These are phyloP conservation scores for Mucor racemosus DNA, from an alignment of 371 early-diverging fungal species.

Conservation along the genomic window DNA sequence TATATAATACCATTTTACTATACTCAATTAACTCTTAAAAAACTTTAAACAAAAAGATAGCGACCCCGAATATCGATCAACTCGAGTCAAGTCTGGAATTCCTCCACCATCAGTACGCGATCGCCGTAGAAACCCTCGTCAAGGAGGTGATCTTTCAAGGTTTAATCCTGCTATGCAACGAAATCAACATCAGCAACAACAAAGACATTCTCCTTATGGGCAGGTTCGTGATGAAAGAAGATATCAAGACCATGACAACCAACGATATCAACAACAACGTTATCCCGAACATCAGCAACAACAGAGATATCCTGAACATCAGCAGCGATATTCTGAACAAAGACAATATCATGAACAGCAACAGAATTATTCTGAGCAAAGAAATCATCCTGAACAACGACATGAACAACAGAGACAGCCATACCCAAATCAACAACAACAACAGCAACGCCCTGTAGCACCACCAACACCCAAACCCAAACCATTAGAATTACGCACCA, in stretches of 20 bases:
- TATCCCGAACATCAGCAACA: not conserved
- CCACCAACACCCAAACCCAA: conserved; percentile 18
- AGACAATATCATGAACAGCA: not conserved
- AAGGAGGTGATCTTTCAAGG: conserved; percentile 22
- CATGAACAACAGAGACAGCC: conserved; percentile 32
- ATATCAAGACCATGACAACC: conserved; percentile 6
- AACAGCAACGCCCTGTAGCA: conserved; percentile 19
- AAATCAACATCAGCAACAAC: conserved; percentile 27
- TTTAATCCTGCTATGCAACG: conserved; percentile 35
- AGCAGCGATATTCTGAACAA: conserved; percentile 15
- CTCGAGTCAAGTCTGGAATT: conserved; percentile 61
- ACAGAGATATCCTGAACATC: conserved; percentile 14
- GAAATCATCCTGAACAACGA: no score
- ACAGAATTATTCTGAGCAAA: not conserved
- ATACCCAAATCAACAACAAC: conserved; percentile 30
- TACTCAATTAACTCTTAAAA: not conserved
- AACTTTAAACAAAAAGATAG: conserved; percentile 31
- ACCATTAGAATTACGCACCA: conserved; percentile 38
- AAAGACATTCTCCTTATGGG: conserved; percentile 14
- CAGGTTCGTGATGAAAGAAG: conserved; percentile 4
- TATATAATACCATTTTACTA: not conserved
- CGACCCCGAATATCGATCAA: conserved; percentile 66
- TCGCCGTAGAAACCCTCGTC: conserved; percentile 21
- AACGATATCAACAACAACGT: conserved; percentile 10
- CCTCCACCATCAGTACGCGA: conserved; percentile 63